These are phyloP conservation scores for Agaricus sinodeliciosus DNA, from an alignment of 768 basidiomycete genomes.

Conservation along the genomic window DNA sequence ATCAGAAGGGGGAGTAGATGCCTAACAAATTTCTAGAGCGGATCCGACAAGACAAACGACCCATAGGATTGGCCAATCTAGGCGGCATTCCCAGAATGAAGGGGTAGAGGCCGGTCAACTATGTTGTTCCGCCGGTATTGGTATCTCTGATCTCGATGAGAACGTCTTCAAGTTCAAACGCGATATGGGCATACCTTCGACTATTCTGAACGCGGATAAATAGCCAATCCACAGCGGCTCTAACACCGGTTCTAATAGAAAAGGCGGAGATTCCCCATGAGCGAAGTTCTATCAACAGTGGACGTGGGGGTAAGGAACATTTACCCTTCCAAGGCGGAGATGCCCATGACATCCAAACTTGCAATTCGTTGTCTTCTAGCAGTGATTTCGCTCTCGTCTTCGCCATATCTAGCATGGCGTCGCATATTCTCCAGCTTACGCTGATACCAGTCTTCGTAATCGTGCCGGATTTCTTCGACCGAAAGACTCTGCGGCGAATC, in stretches of 20 bases:
- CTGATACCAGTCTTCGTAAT: constrained; percentile 85
- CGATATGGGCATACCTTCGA: constrained; percentile 39
- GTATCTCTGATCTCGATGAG: constrained; percentile 4
- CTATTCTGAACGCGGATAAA: constrained; percentile 93
- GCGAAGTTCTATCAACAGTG: neutral
- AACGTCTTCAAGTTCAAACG: neutral
- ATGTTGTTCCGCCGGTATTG: constrained; percentile 1
- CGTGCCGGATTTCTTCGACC: constrained; percentile 85
- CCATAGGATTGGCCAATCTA: neutral
- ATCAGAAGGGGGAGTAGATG: neutral
- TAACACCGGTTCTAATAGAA: constrained; percentile 68
- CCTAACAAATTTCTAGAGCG: neutral
- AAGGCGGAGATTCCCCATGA: neutral
- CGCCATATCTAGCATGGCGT: constrained; percentile 38
- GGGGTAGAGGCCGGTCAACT: neutral
- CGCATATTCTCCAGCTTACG: constrained; percentile 65
- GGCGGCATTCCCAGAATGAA: neutral
- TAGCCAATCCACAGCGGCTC: constrained; percentile 90
- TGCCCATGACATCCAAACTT: constrained; percentile 83
- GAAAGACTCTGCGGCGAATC: constrained; percentile 76
- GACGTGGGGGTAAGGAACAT: constrained; percentile 15
- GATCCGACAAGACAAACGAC: neutral
- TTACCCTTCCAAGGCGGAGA: constrained; percentile 88
- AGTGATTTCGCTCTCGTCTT: constrained; percentile 38
- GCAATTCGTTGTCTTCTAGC: constrained; percentile 53